Evolutionary conservation across 2,329 filamentous ascomycete genomes (phyloP).

Genomic region (Aspergillus fructus): DNA sequence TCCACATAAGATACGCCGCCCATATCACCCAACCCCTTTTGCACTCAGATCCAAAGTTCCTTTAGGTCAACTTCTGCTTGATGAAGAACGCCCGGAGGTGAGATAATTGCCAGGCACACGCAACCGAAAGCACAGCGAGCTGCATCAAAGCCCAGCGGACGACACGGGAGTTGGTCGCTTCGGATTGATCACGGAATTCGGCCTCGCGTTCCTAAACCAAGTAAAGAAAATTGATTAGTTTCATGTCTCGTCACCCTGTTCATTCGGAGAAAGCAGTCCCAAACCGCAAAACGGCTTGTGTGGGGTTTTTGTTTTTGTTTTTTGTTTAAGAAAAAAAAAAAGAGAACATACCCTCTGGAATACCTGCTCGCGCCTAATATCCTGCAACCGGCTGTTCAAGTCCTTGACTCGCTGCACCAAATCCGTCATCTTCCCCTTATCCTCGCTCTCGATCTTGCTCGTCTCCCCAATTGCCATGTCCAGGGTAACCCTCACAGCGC

Average conservation of each 20-base stretch:
- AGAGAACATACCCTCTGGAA: constrained; percentile 74
- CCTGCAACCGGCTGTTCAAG: constrained; percentile 79
- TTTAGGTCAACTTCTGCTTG: constrained; percentile 97
- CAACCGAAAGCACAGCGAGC: constrained; percentile 75
- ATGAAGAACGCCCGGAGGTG: constrained; percentile 98
- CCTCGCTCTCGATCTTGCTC: constrained; percentile 86
- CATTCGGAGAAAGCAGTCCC: not conserved
- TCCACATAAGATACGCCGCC: not conserved
- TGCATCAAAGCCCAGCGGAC: constrained; percentile 94
- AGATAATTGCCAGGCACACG: constrained; percentile 95
- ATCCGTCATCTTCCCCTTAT: constrained; percentile 90
- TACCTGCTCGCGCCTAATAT: constrained; percentile 90
- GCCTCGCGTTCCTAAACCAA: constrained; percentile 82
- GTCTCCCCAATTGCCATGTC: constrained; percentile 95
- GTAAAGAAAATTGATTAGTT: not conserved
- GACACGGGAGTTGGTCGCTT: constrained; percentile 86
- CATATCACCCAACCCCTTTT: not conserved
- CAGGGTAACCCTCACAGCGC: constrained; percentile 78
- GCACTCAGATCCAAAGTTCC: not conserved
- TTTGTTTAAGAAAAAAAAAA: not conserved
- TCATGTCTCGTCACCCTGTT: not conserved
- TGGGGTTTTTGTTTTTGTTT: too few relatives aligned
- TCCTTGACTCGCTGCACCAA: constrained; percentile 86
- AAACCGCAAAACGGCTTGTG: not conserved
- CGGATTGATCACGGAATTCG: constrained; percentile 97